A percentile compares a stretch with the other conserved stretches of the same genome.
Conservation (phyloP, 1,139 yeast genomes). For the Diutina catenulata region DNA sequence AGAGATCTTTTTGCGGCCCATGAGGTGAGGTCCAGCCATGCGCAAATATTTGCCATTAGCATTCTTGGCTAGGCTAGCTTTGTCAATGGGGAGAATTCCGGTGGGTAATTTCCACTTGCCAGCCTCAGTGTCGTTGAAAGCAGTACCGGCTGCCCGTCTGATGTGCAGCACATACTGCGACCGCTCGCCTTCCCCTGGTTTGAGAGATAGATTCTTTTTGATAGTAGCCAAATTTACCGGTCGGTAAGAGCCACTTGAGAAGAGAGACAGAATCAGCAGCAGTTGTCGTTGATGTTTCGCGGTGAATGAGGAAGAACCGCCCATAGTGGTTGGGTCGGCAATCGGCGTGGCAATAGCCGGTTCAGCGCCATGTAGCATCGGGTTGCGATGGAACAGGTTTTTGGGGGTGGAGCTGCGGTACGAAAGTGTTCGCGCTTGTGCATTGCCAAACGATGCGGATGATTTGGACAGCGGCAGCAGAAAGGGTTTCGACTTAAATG, state of each 20-base stretch:
- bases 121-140: constrained; percentile 46
- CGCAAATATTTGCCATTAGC: constrained; percentile 23
- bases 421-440: not conserved
- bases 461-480: not conserved
- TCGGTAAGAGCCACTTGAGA: constrained; percentile 22
- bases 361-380: not conserved
- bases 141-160: constrained; percentile 40
- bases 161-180: constrained; percentile 45
- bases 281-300: constrained; percentile 6
- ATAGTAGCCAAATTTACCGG: constrained; percentile 29
- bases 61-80: constrained; percentile 8
- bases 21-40: constrained; percentile 15
- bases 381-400: not conserved
- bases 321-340: not conserved
- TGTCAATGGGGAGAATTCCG: constrained; percentile 42
- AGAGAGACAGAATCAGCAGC: constrained; percentile 25
- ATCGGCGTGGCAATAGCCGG: not conserved
- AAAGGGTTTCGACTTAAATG: too few species aligned
- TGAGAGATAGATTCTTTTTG: constrained; percentile 23
- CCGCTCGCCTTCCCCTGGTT: constrained; percentile 40
- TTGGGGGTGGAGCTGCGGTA: constrained; percentile 4
- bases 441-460: not conserved
- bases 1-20: constrained; percentile 20
- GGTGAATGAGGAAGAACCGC: not conserved
- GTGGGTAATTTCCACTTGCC: constrained; percentile 53